These are phyloP conservation scores for Atkinsonella texensis DNA, from an alignment of 2,329 filamentous ascomycete genomes.

Conservation along the genomic window DNA sequence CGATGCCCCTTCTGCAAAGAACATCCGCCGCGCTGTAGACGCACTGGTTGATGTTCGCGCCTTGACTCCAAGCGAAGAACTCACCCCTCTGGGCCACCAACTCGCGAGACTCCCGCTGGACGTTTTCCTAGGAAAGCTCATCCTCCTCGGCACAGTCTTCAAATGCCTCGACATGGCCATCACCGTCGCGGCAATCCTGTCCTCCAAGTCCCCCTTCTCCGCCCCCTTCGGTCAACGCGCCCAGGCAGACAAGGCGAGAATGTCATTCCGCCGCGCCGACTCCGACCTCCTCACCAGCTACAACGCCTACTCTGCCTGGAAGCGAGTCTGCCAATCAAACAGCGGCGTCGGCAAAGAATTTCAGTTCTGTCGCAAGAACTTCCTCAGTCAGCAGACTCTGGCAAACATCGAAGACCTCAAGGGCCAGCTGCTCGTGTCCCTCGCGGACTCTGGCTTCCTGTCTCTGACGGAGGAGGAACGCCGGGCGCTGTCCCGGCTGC, in stretches of 20 bases:
- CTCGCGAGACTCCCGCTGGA: slow-evolving; percentile 83
- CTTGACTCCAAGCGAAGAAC: slow-evolving; percentile 65
- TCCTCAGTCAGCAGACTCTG: slow-evolving; percentile 77
- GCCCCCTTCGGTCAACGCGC: slow-evolving; percentile 73
- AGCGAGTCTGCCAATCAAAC: slow-evolving; percentile 61
- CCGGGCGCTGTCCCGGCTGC: slow-evolving; percentile 52
- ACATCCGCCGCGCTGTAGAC: slow-evolving; percentile 85
- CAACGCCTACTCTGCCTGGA: slow-evolving; percentile 88
- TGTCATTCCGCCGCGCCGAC: slow-evolving; percentile 71
- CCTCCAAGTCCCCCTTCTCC: slow-evolving; percentile 88
- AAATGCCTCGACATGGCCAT: slow-evolving; percentile 84
- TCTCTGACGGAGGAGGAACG: slow-evolving; percentile 64
- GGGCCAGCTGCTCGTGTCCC: slow-evolving; percentile 71
- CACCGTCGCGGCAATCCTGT: slow-evolving; percentile 84
- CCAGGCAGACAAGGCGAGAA: slow-evolving; percentile 68
- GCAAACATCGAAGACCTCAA: slow-evolving; percentile 93
- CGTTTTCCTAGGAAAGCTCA: slow-evolving; percentile 88
- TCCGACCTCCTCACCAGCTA: slow-evolving; percentile 89
- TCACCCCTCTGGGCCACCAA: slow-evolving; percentile 78
- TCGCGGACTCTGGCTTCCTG: slow-evolving; percentile 78
- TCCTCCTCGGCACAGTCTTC: slow-evolving; percentile 76
- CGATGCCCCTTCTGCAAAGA: slow-evolving; percentile 82
- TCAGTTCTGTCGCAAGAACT: slow-evolving; percentile 91
- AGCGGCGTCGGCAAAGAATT: slow-evolving; percentile 57
- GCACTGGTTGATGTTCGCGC: slow-evolving; percentile 88